Conservation (phyloP, 768 basidiomycete genomes). For the Suillus ampliporus region DNA sequence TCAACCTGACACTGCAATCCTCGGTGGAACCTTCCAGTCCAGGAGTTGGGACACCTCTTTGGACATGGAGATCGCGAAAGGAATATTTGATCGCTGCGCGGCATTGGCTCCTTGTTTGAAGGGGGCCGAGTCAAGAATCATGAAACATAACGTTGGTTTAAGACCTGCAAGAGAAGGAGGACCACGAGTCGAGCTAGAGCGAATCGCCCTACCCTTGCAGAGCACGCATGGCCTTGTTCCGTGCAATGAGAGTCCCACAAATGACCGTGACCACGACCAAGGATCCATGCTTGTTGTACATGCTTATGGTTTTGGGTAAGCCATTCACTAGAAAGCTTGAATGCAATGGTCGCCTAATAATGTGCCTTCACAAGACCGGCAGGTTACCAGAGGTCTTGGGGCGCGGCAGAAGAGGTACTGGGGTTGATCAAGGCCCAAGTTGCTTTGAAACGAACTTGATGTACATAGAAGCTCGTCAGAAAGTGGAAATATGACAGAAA, state of each 20-base stretch:
- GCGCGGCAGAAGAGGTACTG: conserved; percentile 47
- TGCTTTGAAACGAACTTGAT: not conserved
- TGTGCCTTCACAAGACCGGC: conserved; percentile 28
- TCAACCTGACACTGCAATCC: conserved; percentile 50
- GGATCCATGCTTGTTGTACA: conserved; percentile 50
- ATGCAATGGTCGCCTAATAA: conserved; percentile 10
- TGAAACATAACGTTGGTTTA: conserved; percentile 62
- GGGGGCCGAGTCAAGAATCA: conserved; percentile 45
- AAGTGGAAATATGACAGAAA: not conserved
- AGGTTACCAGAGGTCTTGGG: conserved; percentile 51
- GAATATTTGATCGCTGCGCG: conserved; percentile 54
- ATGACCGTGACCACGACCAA: conserved; percentile 22
- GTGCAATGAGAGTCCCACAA: conserved; percentile 22
- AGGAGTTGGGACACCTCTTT: conserved; percentile 58
- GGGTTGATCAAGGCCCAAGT: conserved; percentile 24
- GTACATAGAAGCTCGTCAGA: too few species aligned
- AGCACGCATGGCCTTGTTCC: conserved; percentile 24
- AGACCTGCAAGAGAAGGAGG: conserved; percentile 63
- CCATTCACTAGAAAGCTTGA: conserved; percentile 14
- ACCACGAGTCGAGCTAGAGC: conserved; percentile 58
- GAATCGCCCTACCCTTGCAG: conserved; percentile 41
- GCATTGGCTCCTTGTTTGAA: conserved; percentile 42
- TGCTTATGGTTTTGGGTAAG: conserved; percentile 66
- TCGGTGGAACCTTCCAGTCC: conserved; percentile 62
- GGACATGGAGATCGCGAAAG: conserved; percentile 44